Base-by-base conservation (phyloP, 768 basidiomycete species). In the Scleroderma citrinum region DNA sequence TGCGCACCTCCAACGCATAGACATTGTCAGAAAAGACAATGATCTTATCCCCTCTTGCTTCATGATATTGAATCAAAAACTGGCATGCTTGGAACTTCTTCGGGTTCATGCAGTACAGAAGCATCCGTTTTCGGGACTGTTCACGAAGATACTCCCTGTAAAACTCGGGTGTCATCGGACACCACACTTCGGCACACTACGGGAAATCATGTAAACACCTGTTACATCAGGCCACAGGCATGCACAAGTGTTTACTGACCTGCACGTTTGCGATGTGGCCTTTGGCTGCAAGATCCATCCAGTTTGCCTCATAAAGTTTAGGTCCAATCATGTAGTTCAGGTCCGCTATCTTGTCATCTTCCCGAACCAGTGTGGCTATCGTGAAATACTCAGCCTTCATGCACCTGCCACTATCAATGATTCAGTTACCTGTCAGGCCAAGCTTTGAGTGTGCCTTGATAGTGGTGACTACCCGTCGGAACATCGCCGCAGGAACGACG, bases 231-330 rank as follows among this genome's bases (percentile, higher is more conserved):
- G 42, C 40, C 45, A 30, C 35, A 12, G 26, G 20, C 13, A 39
- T 24, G 26, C 1, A 21, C 5, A 24, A 11, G 16, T 21, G 23
- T 31, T 46, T 24, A 64, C 77, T 58, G 65, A 93, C 93, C 83
- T 98, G 94, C n/a, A 99, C 96, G 62, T 96, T 98, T 7, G 96
- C 96, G 62, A 99, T 99, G 67, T 99, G 96, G 2, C 96, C 96
- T 69, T 98, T 98, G 52, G 92, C 92, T 46, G 96, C 96, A 57
- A 99, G 82, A 68, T 99, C 96, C 95, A 99, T 98, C 96, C 96
- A 99, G 65, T 99, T 99, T 5, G 96, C 96, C 70, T 99, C 96
- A 63, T 99, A 99, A 26, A 99, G 77, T 69, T 99, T 99, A 10
- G 96, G 96, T 7, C 96, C 96, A 66, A 99, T 98, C 85, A 98